phyloP scores from a whole-genome alignment of 2,329 filamentous ascomycete species.

The Esteya vermicola region DNA sequence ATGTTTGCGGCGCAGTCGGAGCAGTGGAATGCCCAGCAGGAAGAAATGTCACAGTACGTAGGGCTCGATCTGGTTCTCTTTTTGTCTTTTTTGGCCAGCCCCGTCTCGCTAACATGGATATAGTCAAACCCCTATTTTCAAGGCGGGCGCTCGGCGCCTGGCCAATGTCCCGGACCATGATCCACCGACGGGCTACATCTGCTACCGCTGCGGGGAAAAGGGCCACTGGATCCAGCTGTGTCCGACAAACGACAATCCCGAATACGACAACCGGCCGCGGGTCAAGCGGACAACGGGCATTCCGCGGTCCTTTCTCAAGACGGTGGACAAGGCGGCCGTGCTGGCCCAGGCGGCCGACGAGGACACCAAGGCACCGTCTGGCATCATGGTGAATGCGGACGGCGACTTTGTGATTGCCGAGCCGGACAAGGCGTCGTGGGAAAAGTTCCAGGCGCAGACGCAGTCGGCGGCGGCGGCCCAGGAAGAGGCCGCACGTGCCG shows the following conservation, averaged over 20 bases:
- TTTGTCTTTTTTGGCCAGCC: too few relatives aligned
- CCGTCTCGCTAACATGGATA: conserved; percentile 20
- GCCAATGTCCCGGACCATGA: conserved; percentile 80
- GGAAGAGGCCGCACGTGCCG: conserved; percentile 60
- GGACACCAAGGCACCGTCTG: conserved; percentile 65
- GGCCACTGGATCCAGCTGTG: conserved; percentile 99
- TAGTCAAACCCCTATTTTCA: conserved; percentile 49
- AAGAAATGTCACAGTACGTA: conserved; percentile 75
- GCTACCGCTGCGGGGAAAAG: conserved; percentile 91
- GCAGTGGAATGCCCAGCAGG: conserved; percentile 86
- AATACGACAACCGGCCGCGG: conserved; percentile 82
- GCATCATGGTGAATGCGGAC: conserved; percentile 95
- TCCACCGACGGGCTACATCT: conserved; percentile 86
- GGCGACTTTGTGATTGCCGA: conserved; percentile 95
- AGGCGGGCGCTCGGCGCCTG: conserved; percentile 48
- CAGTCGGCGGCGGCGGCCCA: conserved; percentile 74
- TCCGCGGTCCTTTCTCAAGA: conserved; percentile 86
- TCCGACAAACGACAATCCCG: conserved; percentile 95
- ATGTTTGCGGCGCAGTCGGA: conserved; percentile 84
- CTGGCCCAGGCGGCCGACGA: conserved; percentile 63
- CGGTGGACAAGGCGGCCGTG: conserved; percentile 78
- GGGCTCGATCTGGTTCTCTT: too few relatives aligned
- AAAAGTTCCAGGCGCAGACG: conserved; percentile 89
- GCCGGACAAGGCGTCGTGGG: conserved; percentile 91
- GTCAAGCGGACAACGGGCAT: conserved; percentile 97